Conservation (phyloP, 2,329 filamentous ascomycete genomes). For the Phyllosticta citrichinensis region DNA sequence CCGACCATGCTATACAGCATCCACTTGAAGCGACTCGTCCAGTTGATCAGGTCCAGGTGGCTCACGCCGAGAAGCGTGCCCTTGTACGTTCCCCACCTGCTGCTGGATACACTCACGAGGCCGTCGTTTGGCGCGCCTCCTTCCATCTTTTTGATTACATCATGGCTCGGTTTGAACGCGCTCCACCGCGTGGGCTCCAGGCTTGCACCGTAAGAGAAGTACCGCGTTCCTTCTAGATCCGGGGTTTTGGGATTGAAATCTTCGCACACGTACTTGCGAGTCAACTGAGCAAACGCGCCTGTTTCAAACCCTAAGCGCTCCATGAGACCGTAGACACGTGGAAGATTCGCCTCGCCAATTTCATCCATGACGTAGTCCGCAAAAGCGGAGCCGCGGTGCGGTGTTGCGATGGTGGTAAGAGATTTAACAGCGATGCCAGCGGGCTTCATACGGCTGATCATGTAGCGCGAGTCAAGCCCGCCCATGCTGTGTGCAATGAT, state of each 20-base stretch:
- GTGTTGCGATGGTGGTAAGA: conserved; percentile 52
- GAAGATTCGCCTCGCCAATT: conserved; percentile 44
- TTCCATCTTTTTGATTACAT: conserved; percentile 44
- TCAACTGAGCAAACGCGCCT: conserved; percentile 52
- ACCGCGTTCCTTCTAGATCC: conserved; percentile 44
- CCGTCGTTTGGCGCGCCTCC: conserved; percentile 51
- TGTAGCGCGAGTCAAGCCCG: conserved; percentile 53
- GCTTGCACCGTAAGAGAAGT: conserved; percentile 54
- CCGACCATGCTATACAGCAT: conserved; percentile 47
- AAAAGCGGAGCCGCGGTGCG: conserved; percentile 51
- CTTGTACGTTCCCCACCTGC: conserved; percentile 53
- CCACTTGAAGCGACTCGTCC: conserved; percentile 53
- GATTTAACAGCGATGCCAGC: conserved; percentile 66
- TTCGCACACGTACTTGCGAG: conserved; percentile 46
- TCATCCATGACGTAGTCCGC: conserved; percentile 51
- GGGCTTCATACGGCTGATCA: conserved; percentile 50
- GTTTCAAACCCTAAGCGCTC: conserved; percentile 47
- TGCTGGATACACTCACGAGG: conserved; percentile 51
- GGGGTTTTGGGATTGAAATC: conserved; percentile 51
- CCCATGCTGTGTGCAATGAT: conserved; percentile 43
- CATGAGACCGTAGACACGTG: conserved; percentile 46
- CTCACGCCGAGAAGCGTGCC: conserved; percentile 54
- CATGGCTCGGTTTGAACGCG: conserved; percentile 47
- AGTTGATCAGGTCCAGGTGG: conserved; percentile 57
- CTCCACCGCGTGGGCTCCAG: conserved; percentile 47